These are phyloP conservation scores for Silene vulgaris DNA, from an alignment of 179 eudicot genomes.

Conservation along the genomic window DNA sequence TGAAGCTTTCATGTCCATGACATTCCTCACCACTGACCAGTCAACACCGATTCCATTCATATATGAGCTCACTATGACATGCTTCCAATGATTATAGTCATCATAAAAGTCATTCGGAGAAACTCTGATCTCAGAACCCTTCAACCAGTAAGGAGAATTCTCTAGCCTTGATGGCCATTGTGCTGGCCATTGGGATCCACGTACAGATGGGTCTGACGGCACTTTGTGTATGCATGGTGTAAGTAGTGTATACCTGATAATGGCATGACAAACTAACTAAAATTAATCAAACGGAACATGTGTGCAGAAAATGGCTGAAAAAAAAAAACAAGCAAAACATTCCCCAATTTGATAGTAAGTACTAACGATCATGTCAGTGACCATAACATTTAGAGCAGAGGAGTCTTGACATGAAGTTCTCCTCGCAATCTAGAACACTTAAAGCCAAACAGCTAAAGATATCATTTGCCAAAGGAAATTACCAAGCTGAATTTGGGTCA, in stretches of 20 bases:
- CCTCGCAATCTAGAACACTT: constrained; percentile 1
- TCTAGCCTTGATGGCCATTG: constrained; percentile 38
- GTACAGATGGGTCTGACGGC: constrained; percentile 28
- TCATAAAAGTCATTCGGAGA: constrained; percentile 32
- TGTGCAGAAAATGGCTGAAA: background rate
- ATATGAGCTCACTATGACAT: constrained; percentile 26
- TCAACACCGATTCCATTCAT: constrained; percentile 36
- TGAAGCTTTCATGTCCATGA: constrained; percentile 45
- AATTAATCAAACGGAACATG: background rate
- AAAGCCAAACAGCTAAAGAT: background rate
- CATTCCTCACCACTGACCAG: constrained; percentile 40
- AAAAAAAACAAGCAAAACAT: background rate
- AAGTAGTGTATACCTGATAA: constrained; percentile 34
- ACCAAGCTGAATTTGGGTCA: constrained; percentile 42
- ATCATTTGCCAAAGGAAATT: constrained; percentile 14
- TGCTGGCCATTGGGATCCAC: constrained; percentile 42
- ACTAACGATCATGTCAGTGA: background rate
- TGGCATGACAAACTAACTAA: background rate
- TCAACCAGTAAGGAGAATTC: constrained; percentile 41
- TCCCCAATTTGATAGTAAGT: background rate
- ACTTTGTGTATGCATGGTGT: constrained; percentile 42
- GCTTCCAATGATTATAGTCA: constrained; percentile 36
- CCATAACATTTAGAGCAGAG: background rate
- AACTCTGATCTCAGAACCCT: constrained; percentile 27
- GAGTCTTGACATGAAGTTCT: constrained; percentile 5